Evolutionary conservation across 306 rosid genomes (phyloP), one percentile per base, ranked within the genome.

Genomic region (Begonia fuchsioides): DNA sequence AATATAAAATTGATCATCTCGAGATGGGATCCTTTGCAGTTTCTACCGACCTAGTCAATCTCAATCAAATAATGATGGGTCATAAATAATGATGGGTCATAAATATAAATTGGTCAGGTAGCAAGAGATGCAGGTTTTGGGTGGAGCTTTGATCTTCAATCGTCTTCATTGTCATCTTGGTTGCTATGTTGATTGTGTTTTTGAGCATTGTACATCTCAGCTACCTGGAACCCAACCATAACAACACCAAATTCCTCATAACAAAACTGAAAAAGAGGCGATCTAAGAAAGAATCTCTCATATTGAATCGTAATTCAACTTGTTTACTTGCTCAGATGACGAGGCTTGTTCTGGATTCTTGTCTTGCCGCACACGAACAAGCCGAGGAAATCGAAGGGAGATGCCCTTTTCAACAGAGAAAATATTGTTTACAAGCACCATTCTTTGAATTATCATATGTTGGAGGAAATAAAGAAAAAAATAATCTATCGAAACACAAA

Each of bases 311-410:
- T 26, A 26, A 26, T 26, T 26, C 1, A 26, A 26, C 35, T 26
- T 47, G 12, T 61, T 75, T 56, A 90, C 98, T 92, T 50, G 71
- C 63, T 85, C 94, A 49, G 98, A 73, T 43, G 94, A 76, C 6
- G 94, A 38, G 62, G 98, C 84, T 64, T 85, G 59, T 50, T 90
- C 98, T 8, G 94, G 94, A 56, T 56, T 56, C 76, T 90, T 90
- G 69, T 90, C 98, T 51, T 80, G 76, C 65, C 94, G 73, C 17
- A 85, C 65, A 43, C 93, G 95, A 63, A 79, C 15, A 32, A 79
- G 76, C 15, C 87, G 81, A 13, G 95, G 95, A 73, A 90, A 90
- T 19, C 98, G 74, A 62, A 90, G 98, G 32, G 98, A 85, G 58
- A 90, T 75, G 55, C 95, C 95, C 95, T 84, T 56, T 9, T 39